Conservation (phyloP, 2,329 filamentous ascomycete genomes). For the Herpotrichia juniperi region DNA sequence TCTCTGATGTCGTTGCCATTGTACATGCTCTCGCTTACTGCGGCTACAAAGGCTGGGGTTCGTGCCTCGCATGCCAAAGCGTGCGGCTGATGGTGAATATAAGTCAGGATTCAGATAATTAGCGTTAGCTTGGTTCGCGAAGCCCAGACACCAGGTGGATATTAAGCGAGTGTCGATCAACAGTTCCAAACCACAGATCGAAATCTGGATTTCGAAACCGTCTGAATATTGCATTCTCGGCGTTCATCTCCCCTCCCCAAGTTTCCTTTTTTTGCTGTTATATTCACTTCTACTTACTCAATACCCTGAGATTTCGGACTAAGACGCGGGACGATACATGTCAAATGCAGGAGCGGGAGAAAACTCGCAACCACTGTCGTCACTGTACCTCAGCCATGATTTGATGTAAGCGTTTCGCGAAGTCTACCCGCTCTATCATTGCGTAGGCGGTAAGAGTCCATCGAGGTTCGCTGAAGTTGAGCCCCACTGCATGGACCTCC, state of each 20-base stretch:
- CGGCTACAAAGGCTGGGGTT: background rate
- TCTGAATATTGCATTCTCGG: background rate
- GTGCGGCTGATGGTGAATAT: background rate
- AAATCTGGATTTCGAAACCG: background rate
- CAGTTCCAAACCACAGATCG: background rate
- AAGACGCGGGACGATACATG: background rate
- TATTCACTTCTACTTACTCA: background rate
- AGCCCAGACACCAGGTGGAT: background rate
- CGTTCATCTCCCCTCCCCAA: background rate
- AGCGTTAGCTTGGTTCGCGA: background rate
- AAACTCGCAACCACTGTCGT: conserved; percentile 6
- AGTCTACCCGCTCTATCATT: background rate
- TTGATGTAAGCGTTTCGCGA: background rate
- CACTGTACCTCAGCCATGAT: conserved; percentile 3
- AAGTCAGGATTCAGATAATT: no score
- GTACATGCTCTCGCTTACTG: background rate
- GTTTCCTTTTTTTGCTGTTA: background rate
- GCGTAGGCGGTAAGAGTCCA: conserved; percentile 13
- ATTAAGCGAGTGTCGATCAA: conserved; percentile 5
- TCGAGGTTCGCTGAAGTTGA: background rate
- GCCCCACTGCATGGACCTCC: conserved; percentile 13
- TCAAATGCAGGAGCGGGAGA: background rate
- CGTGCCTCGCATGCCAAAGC: background rate
- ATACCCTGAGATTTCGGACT: no score
- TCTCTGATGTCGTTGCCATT: background rate